Evolutionary conservation across 768 basidiomycete genomes (phyloP), one percentile per base, ranked within the genome.

Genomic region (Agaricus blazei): DNA sequence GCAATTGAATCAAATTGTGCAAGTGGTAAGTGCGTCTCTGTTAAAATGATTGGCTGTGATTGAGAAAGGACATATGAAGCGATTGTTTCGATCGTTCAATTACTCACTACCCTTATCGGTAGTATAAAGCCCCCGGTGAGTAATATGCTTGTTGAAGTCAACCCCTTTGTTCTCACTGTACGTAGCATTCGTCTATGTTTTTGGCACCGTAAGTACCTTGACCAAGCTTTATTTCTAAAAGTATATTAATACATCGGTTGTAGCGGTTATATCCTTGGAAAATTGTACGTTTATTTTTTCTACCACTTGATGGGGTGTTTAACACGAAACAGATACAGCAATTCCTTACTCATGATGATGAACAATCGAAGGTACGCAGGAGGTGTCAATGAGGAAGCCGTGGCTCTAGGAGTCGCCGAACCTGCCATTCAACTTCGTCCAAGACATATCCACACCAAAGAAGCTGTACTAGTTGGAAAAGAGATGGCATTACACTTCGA

Each of bases 91-190:
- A 45, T 45, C 9, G 48, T 23, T 14, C 45, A 40, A 9, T n/a
- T 56, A 27, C 11, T 56, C 8, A 34, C 42, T 15, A 50, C 54
- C 29, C 15, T 43, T 31, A 36, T 56, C 14, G 48, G 41, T 12
- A 26, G 14, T 9, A 36, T 56, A 19, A 41, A 26, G 36, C 48
- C 54, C 4, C 54, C 54, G n/a, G 54, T 56, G 40, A 50, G 54
- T 19, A 2, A 44, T 11, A 26, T 34, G 12, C 9, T 34, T 34
- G 8, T 11, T 34, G 7, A 34, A 34, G 34, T 34, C 11, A 11
- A 34, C 11, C 11, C 34, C 8, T 34, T 34, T 3, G 7, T 34
- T 34, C 34, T 34, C 34, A 34, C 12, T 8, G 4, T 34, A 8
- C 26, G 6, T 24, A 11, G 11, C 23, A 12, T 19, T 34, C 23